Base-by-base conservation (phyloP, 2,329 filamentous ascomycete species). In the Colletotrichum chlorophyti region DNA sequence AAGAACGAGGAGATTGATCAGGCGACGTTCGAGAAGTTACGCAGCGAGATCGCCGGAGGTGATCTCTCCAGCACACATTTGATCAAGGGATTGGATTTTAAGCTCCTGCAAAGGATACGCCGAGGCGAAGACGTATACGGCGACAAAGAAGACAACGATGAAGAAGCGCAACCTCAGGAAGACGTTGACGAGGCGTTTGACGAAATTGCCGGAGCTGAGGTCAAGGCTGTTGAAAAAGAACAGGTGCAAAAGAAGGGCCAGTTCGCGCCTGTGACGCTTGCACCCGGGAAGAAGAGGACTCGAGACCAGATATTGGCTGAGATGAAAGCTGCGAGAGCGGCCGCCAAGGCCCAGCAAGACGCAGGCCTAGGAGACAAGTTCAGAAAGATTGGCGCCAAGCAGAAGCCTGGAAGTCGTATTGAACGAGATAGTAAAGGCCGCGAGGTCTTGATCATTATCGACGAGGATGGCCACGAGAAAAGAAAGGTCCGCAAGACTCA, bases 51-150 rank as follows among this genome's bases (percentile, higher is more conserved):
- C 53, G 85, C 91, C 1, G 93, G 93, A 4, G 94, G 93, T 7
- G 90, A 96, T 70, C 75, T 93, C 19, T 79, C 79, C 12, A 91
- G 87, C 65, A 96, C 93, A 12, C 92, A 97, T 79, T 75, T 97
- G 64, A 89, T 98, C 43, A 98, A 97, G 70, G 95, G 95, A 0
- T 75, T 99, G 46, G 95, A 99, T 74, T 90, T 92, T 70, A 90
- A 90, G 71, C 78, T 98, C 11, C 77, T 93, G 24, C 85, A 90
- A 71, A 81, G 87, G 64, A 82, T 90, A 59, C 83, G 83, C 60
- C 83, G 81, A 53, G 91, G 90, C 35, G 90, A 93, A 70, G 77
- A 93, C 72, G 81, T 91, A 1, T 82, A 79, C 64, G 72, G 68
- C n/a, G 73, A 76, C 7, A 68, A 66, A 8, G 65, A 70, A 26